Conservation (phyloP, 2,329 filamentous ascomycete species). For the Cladosporium cucumerinum region DNA sequence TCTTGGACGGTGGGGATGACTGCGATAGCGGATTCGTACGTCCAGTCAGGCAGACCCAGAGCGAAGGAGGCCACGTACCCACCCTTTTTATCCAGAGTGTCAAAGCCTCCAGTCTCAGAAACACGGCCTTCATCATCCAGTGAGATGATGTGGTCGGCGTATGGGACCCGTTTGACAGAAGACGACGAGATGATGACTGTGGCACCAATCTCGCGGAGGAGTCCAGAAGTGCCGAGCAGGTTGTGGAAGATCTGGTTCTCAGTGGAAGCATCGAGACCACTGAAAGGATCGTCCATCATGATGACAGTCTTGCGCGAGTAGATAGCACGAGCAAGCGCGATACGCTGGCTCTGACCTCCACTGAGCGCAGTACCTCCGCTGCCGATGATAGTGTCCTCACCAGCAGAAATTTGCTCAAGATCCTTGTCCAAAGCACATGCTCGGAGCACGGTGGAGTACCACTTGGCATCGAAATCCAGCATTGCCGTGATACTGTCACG, state of each 20-base stretch:
- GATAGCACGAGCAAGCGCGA: slow-evolving; percentile 49
- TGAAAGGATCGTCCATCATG: slow-evolving; percentile 53
- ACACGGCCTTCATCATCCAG: slow-evolving; percentile 32
- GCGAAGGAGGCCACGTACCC: slow-evolving; percentile 18
- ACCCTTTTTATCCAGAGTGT: slow-evolving; percentile 21
- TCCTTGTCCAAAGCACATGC: slow-evolving; percentile 40
- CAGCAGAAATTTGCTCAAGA: slow-evolving; percentile 39
- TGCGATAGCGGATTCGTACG: background rate
- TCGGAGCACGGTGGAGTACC: slow-evolving; percentile 37
- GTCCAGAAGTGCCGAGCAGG: slow-evolving; percentile 46
- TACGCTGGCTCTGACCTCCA: slow-evolving; percentile 51
- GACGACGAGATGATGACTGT: slow-evolving; percentile 42
- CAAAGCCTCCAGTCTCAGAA: slow-evolving; percentile 37
- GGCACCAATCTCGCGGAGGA: slow-evolving; percentile 40
- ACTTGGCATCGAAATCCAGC: slow-evolving; percentile 36
- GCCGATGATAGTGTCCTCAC: slow-evolving; percentile 48
- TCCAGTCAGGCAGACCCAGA: slow-evolving; percentile 4
- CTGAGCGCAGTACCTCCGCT: slow-evolving; percentile 52
- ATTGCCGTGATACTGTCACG: slow-evolving; percentile 38
- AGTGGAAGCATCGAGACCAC: slow-evolving; percentile 49
- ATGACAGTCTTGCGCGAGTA: slow-evolving; percentile 49
- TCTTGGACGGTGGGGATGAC: background rate
- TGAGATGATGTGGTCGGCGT: slow-evolving; percentile 43
- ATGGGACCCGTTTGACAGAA: slow-evolving; percentile 30
- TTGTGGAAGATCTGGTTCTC: slow-evolving; percentile 49